Base-by-base conservation (phyloP, 495 filamentous ascomycete genomes). In the Poronia punctata region DNA sequence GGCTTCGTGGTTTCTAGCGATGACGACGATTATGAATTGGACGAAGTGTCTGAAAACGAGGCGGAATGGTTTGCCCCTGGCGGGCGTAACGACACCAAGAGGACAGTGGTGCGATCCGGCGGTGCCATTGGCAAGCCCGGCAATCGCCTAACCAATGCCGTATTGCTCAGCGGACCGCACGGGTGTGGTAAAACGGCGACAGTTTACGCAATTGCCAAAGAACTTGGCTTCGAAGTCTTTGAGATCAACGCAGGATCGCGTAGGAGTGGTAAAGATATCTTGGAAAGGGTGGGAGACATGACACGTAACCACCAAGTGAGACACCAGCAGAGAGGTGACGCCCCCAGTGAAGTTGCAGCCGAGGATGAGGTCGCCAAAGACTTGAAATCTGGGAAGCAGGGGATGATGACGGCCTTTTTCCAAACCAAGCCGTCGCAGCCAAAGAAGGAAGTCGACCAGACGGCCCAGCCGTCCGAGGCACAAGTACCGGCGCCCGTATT, bases 261-360 rank as follows among this genome's bases (percentile, higher is more conserved):
- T 41, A 70, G 93, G 33, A 93, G 78, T 57, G 93, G 87, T 8
- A 88, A 84, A 55, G 93, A 99, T 54, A 76, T 99, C 33, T 53
- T 93, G 7, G 92, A 96, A 38, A 88, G 75, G 40, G 86, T 99
- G 12, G 93, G 92, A 4, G 88, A 97, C 57, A 96, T 97, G 93
- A 89, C 87, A 10, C 78, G 78, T 43, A 97, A 97, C 49, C 93
- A 99, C 60, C 77, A 92, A 3, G 90, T 97, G 25, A 60, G 56
- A 23, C 65, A 66, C 22, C 54, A 57, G 37, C 59, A 67, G 20
- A 53, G 57, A 23, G 56, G 48, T 0, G 37, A 55, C 10, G 50
- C 59, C 0, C 19, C 44, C 3, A 35, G 28, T 35, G 35, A 62
- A 43, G 43, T n/a, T 5, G 32, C 34, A 0, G 35, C 33, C 10